Percentiles rank a stretch among this genome's conserved stretches.
Evolutionary conservation across 148 eudicot species (phyloP).

Genomic region (Polygonum aviculare): DNA sequence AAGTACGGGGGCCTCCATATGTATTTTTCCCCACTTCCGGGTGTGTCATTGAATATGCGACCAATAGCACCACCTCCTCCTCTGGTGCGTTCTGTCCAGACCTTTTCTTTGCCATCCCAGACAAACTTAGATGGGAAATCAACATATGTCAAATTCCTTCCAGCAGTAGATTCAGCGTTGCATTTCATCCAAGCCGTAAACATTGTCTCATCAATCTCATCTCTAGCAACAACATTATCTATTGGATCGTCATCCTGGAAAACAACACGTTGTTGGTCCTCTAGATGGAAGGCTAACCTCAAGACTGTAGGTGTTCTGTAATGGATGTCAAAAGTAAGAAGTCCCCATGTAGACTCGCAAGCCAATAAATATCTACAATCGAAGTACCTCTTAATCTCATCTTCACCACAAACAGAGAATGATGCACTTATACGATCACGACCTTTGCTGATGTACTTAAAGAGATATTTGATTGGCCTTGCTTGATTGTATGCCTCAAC

Average conservation of each 20-base stretch:
- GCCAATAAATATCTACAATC: neutral
- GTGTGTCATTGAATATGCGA: too few species aligned
- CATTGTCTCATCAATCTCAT: neutral
- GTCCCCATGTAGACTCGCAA: constrained; percentile 13
- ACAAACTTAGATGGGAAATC: constrained; percentile 11
- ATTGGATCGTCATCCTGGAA: neutral
- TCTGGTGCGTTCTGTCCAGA: neutral
- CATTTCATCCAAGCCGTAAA: constrained; percentile 13
- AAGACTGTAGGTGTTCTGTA: neutral
- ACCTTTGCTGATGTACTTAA: constrained; percentile 20
- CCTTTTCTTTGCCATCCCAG: neutral
- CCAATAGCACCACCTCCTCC: neutral
- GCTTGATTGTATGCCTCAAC: constrained; percentile 15
- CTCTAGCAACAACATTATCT: neutral
- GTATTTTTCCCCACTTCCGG: too few species aligned
- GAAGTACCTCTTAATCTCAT: constrained; percentile 7
- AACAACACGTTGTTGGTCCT: neutral
- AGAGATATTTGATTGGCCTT: constrained; percentile 6
- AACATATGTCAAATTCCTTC: neutral
- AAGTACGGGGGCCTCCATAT: too few species aligned
- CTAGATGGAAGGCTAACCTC: constrained; percentile 6
- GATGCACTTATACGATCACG: neutral
- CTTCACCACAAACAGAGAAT: neutral
- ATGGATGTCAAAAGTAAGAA: neutral
- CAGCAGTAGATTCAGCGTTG: neutral